phyloP scores from a whole-genome alignment of 192 early-diverging fungal species.

The Chytriomyces sp. region DNA sequence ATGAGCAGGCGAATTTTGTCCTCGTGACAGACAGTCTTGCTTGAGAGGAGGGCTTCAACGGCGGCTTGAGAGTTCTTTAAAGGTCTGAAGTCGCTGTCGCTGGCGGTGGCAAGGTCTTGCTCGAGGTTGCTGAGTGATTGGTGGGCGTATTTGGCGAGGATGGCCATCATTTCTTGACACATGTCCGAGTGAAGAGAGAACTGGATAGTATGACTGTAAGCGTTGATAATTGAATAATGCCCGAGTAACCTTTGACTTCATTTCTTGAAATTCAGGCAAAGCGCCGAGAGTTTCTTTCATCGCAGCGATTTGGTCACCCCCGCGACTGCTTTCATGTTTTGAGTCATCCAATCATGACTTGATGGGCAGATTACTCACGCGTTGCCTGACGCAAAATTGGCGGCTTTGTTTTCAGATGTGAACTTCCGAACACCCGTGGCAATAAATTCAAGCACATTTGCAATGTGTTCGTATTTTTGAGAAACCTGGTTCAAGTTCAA shows the following conservation, averaged over 20 bases:
- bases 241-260: slow-evolving; percentile 55
- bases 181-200: slow-evolving; percentile 76
- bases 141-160: slow-evolving; percentile 65
- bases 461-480: slow-evolving; percentile 66
- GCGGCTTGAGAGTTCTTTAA: slow-evolving; percentile 14
- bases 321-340: background rate
- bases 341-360: background rate
- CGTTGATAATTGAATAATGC: background rate
- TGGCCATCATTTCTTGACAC: slow-evolving; percentile 68
- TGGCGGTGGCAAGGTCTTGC: slow-evolving; percentile 76
- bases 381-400: slow-evolving; percentile 39
- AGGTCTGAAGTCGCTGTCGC: slow-evolving; percentile 64
- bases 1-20: slow-evolving; percentile 78
- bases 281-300: slow-evolving; percentile 80
- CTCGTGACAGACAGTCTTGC: slow-evolving; percentile 34
- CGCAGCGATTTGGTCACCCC: slow-evolving; percentile 44
- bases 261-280: slow-evolving; percentile 79
- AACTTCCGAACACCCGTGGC: slow-evolving; percentile 74
- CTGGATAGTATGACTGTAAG: slow-evolving; percentile 19
- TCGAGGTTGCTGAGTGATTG: slow-evolving; percentile 65
- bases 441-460: slow-evolving; percentile 71
- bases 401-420: slow-evolving; percentile 72
- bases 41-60: slow-evolving; percentile 1
- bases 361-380: background rate
- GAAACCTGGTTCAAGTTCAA: slow-evolving; percentile 17